Evolutionary conservation across 2,329 filamentous ascomycete genomes (phyloP).

Genomic region (Trichoderma afroharzianum): DNA sequence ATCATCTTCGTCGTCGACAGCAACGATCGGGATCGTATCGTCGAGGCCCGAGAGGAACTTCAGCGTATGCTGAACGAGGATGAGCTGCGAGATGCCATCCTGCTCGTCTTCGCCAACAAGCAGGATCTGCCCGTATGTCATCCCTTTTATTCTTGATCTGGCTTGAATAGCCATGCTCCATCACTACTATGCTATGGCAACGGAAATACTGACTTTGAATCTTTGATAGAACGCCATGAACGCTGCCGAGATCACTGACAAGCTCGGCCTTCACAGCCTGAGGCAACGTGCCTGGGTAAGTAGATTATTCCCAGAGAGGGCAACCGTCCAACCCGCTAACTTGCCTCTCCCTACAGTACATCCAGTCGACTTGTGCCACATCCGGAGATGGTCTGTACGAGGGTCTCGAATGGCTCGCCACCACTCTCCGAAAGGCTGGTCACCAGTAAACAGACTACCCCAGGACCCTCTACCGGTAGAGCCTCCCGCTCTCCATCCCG

Average conservation of each 20-base stretch:
- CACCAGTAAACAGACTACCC: constrained; percentile 51
- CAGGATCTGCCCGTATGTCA: constrained; percentile 91
- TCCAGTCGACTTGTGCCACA: constrained; percentile 98
- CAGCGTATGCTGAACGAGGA: constrained; percentile 99
- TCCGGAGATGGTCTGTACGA: constrained; percentile 99
- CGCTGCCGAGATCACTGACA: constrained; percentile 99
- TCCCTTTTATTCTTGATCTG: neutral
- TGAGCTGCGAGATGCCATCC: constrained; percentile 93
- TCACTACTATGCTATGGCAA: neutral
- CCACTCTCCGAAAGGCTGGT: constrained; percentile 73
- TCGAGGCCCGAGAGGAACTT: constrained; percentile 93
- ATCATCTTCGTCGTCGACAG: constrained; percentile 99
- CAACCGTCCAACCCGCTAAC: neutral
- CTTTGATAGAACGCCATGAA: constrained; percentile 89
- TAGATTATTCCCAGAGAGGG: constrained; percentile 22
- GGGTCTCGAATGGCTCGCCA: constrained; percentile 91
- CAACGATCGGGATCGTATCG: constrained; percentile 97
- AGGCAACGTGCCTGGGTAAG: constrained; percentile 98
- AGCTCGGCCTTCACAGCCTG: constrained; percentile 98
- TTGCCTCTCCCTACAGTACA: constrained; percentile 62
- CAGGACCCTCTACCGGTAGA: constrained; percentile 32
- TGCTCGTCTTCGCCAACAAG: constrained; percentile 99
- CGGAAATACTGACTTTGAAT: constrained; percentile 17
- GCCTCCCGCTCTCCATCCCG: constrained; percentile 32
- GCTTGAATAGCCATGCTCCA: neutral